These are phyloP conservation scores for Gonium pectorale DNA, from an alignment of 139 green algal species.

Conservation along the genomic window DNA sequence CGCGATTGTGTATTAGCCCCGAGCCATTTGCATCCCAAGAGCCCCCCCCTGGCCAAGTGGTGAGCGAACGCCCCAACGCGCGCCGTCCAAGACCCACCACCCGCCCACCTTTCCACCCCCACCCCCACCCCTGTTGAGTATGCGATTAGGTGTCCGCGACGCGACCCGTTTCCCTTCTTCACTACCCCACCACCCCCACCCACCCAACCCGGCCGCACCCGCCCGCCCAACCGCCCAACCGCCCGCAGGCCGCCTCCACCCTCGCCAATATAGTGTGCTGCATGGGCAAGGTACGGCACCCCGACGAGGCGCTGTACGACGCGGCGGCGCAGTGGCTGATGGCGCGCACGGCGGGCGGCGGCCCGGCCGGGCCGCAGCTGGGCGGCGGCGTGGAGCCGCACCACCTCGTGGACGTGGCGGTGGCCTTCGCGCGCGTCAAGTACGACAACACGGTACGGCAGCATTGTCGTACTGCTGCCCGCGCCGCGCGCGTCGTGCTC, in stretches of 20 bases:
- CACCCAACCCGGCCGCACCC: not conserved
- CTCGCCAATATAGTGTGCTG: slow-evolving; percentile 33
- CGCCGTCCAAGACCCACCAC: too few relatives aligned
- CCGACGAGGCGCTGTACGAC: slow-evolving; percentile 22
- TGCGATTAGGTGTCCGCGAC: too few relatives aligned
- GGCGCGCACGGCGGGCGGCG: not conserved
- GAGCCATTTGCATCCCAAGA: too few relatives aligned
- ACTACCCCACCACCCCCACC: not conserved
- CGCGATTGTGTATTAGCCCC: too few relatives aligned
- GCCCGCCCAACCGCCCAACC: not conserved
- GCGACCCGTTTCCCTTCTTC: too few relatives aligned
- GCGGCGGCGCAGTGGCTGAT: slow-evolving; percentile 16
- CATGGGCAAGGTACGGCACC: slow-evolving; percentile 3
- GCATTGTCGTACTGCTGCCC: too few relatives aligned
- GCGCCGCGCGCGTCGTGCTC: too few relatives aligned
- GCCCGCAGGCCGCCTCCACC: slow-evolving; percentile 21
- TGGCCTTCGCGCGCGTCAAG: slow-evolving; percentile 17
- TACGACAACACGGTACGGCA: slow-evolving; percentile 35
- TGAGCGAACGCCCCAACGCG: too few relatives aligned
- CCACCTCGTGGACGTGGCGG: slow-evolving; percentile 19
- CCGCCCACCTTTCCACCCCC: not conserved
- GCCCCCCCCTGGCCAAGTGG: too few relatives aligned
- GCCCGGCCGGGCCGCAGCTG: not conserved
- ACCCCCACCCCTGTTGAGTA: not conserved
- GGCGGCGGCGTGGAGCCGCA: slow-evolving; percentile 12